phyloP scores from a whole-genome alignment of 768 basidiomycete genomes.

The Coprinellus micaceus region DNA sequence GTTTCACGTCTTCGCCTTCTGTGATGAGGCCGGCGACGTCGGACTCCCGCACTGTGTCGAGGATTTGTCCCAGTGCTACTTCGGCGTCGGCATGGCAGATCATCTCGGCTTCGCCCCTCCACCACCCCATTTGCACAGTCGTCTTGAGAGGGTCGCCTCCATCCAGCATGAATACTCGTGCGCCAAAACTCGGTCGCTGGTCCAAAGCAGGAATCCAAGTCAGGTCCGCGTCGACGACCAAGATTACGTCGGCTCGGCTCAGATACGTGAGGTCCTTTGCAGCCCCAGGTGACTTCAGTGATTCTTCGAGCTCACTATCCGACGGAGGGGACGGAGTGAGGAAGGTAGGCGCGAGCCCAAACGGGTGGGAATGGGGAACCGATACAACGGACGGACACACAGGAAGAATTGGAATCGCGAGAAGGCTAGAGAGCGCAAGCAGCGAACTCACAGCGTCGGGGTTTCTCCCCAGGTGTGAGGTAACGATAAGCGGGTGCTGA shows the following conservation, averaged over 20 bases:
- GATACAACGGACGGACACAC: slow-evolving; percentile 49
- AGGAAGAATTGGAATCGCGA: slow-evolving; percentile 53
- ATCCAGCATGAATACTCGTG: slow-evolving; percentile 59
- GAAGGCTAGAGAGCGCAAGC: slow-evolving; percentile 41
- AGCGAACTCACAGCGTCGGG: slow-evolving; percentile 43
- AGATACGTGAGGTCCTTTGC: slow-evolving; percentile 29
- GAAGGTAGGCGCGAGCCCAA: slow-evolving; percentile 50
- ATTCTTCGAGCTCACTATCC: slow-evolving; percentile 29
- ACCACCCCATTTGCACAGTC: slow-evolving; percentile 37
- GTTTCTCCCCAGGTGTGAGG: slow-evolving; percentile 60
- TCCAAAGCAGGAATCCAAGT: slow-evolving; percentile 56
- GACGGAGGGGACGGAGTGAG: slow-evolving; percentile 38
- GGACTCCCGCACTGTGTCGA: slow-evolving; percentile 29
- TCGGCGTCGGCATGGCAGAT: slow-evolving; percentile 56
- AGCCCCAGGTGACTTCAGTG: not conserved
- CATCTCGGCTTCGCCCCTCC: slow-evolving; percentile 53
- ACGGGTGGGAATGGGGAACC: slow-evolving; percentile 55
- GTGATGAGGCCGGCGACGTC: slow-evolving; percentile 16
- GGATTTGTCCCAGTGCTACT: slow-evolving; percentile 47
- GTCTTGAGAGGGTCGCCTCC: slow-evolving; percentile 59
- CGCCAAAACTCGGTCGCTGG: slow-evolving; percentile 37
- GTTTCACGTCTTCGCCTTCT: slow-evolving; percentile 21
- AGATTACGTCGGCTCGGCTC: slow-evolving; percentile 53
- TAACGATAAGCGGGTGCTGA: slow-evolving; percentile 57
- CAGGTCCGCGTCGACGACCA: slow-evolving; percentile 62